A percentile compares a stretch with the other conserved stretches of the same genome.
These are phyloP conservation scores for Vaccinium corymbosum DNA, from an alignment of 148 eudicot genomes.

Conservation along the genomic window DNA sequence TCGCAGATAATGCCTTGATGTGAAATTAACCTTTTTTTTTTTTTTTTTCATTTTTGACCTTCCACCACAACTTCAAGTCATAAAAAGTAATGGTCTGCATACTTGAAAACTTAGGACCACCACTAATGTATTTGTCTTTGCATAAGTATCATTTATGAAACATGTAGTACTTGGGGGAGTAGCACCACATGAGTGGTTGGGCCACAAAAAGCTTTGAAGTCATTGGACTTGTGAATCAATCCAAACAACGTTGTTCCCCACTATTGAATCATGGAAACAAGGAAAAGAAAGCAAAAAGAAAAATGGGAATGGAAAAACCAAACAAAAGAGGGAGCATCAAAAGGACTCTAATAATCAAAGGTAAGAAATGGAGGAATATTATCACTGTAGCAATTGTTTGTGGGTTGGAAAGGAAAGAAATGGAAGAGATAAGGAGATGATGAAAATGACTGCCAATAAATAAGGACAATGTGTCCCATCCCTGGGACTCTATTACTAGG, in stretches of 20 bases:
- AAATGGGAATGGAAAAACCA: background rate
- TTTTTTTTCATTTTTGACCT: too few species aligned
- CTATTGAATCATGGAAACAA: background rate
- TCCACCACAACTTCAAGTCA: background rate
- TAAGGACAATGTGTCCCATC: background rate
- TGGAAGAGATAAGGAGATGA: background rate
- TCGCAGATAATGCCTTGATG: too few species aligned
- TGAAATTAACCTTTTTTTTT: too few species aligned
- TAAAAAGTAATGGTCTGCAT: background rate
- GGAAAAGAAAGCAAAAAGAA: background rate
- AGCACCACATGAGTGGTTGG: background rate
- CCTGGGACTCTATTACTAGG: background rate
- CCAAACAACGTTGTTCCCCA: background rate
- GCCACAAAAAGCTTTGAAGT: background rate
- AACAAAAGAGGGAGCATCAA: background rate
- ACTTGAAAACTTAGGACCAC: background rate
- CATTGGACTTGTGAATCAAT: background rate
- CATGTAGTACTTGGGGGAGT: background rate
- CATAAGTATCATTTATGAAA: background rate
- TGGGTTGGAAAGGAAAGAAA: background rate
- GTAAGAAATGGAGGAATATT: background rate
- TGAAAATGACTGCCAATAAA: background rate
- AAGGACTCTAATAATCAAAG: background rate
- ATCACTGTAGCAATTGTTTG: background rate
- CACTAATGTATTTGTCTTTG: background rate